These are phyloP conservation scores for Fusarium sterilihyphosum DNA, from an alignment of 2,329 filamentous ascomycete species.

Conservation along the genomic window DNA sequence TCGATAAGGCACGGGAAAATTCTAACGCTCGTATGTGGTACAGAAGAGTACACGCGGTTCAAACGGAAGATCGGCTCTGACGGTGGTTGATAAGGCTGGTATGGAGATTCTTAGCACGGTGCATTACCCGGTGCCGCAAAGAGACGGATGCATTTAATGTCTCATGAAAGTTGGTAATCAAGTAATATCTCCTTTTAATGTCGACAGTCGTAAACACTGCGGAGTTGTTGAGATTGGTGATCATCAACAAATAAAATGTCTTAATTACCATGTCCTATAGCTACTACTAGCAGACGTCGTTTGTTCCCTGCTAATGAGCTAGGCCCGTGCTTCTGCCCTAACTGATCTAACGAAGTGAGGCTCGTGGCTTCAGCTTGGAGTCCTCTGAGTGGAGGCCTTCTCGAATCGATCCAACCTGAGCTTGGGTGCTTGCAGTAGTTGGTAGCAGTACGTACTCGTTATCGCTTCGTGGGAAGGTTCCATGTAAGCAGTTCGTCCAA, in stretches of 20 bases:
- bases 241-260: conserved; percentile 27
- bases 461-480: conserved; percentile 14
- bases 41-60: not conserved
- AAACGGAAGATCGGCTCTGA: not conserved
- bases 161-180: not conserved
- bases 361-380: conserved; percentile 32
- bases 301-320: conserved; percentile 32
- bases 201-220: conserved; percentile 6
- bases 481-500: conserved; percentile 19
- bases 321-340: conserved; percentile 37
- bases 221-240: conserved; percentile 33
- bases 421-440: not conserved
- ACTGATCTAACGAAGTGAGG: conserved; percentile 32
- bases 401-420: not conserved
- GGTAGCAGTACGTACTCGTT: conserved; percentile 27
- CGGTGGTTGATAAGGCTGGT: conserved; percentile 1
- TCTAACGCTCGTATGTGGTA: conserved; percentile 11
- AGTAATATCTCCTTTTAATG: conserved; percentile 15
- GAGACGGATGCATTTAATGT: conserved; percentile 4
- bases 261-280: conserved; percentile 2
- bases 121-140: not conserved
- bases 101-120: not conserved
- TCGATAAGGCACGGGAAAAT: not conserved
- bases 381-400: conserved; percentile 26
- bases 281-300: not conserved